Base-by-base conservation (phyloP, 23 red algal genomes). In the Gracilariopsis chorda region DNA sequence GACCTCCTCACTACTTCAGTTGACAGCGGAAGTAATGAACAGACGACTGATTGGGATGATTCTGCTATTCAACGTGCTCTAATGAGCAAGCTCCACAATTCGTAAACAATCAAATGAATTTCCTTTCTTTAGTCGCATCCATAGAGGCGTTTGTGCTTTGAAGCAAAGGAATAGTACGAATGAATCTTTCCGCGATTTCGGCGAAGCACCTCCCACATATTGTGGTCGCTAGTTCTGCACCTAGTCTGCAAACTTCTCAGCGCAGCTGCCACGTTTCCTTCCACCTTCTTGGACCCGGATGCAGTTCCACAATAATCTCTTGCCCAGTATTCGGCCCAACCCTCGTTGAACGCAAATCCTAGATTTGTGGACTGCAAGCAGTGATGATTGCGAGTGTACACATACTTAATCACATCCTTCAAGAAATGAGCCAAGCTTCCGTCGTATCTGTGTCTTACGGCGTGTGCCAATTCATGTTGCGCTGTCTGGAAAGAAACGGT, bases 151-250 rank as follows among this genome's bases (percentile, higher is more conserved):
- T n/a, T n/a, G n/a, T 80, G 48, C 19, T 80, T 58, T 2, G 32
- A 6, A 20, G 51, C 76, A 43, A 57, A 80, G 6, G 42, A 37
- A n/a, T 53, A 36, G 19, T 80, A 80, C 0, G 76, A 48, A 58
- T 80, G 76, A 58, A 80, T 80, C 35, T 53, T 57, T 2, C 34
- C 34, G 1, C 24, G 39, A 19, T 80, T 80, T 2, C 35, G 30
- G 19, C 76, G 76, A 43, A 80, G 76, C 6, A 80, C 76, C 14
- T 80, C 48, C 76, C 76, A 80, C 76, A 80, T 80, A 21, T 80
- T 48, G 24, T 80, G 76, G 52, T 80, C 76, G 20, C 48, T 37
- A 4, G 48, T 45, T 0, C 52, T 28, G 19, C 76, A 80, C 27
- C 33, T 53, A 6, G 7, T 20, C 20, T 58, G 76, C 20, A 80